These are phyloP conservation scores for Mariannaea sp. DNA, from an alignment of 2,329 filamentous ascomycete genomes.

Conservation along the genomic window DNA sequence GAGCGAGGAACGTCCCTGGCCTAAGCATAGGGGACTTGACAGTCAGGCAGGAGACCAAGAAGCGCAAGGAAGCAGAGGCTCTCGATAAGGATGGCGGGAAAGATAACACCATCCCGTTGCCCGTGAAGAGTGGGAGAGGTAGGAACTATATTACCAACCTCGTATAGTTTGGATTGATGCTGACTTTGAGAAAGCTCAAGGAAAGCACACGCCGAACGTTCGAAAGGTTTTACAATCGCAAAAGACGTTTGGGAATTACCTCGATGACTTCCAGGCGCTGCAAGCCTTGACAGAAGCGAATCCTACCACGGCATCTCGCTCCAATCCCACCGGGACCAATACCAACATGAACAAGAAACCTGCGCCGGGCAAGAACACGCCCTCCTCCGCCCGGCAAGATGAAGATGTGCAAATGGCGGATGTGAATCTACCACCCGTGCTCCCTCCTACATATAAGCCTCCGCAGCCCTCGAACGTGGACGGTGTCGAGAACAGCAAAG, in stretches of 20 bases:
- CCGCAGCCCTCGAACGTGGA: conserved; percentile 49
- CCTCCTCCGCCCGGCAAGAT: conserved; percentile 29
- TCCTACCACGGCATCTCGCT: conserved; percentile 38
- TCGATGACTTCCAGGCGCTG: conserved; percentile 77
- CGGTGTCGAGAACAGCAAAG: conserved; percentile 42
- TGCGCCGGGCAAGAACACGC: conserved; percentile 35
- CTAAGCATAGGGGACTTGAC: conserved; percentile 68
- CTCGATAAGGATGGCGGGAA: conserved; percentile 80
- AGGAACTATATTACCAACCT: conserved; percentile 23
- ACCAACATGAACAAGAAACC: conserved; percentile 42
- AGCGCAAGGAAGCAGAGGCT: conserved; percentile 79
- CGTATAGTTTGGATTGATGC: neutral
- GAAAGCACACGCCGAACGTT: conserved; percentile 70
- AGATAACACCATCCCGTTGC: conserved; percentile 73
- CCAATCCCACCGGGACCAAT: conserved; percentile 39
- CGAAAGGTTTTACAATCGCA: conserved; percentile 79
- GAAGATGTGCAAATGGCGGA: conserved; percentile 40
- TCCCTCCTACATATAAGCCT: conserved; percentile 42
- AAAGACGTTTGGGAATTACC: conserved; percentile 82
- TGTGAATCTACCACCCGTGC: conserved; percentile 38
- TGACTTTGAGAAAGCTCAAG: conserved; percentile 43
- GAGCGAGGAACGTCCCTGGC: conserved; percentile 63
- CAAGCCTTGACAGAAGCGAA: conserved; percentile 51
- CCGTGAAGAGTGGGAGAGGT: conserved; percentile 56
- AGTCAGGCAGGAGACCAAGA: conserved; percentile 81